Evolutionary conservation across 805 yeast species (phyloP).

Genomic region (Tetrapisispora arboricola): DNA sequence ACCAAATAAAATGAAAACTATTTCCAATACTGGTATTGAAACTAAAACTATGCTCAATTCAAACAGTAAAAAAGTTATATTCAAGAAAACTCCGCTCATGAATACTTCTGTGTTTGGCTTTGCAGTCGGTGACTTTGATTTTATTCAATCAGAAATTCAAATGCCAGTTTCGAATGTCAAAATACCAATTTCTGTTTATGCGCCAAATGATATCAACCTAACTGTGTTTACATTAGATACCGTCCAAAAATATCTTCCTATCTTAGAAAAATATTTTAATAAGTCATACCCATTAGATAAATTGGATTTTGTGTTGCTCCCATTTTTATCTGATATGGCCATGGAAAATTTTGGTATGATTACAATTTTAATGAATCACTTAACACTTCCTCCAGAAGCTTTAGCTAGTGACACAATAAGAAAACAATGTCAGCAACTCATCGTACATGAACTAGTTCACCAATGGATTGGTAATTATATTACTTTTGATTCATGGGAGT

Average conservation of each 20-base stretch:
- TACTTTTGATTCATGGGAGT: slow-evolving; percentile 57
- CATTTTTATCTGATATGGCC: slow-evolving; percentile 66
- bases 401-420: slow-evolving; percentile 19
- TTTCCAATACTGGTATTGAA: slow-evolving; percentile 32
- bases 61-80: slow-evolving; percentile 30
- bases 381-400: slow-evolving; percentile 30
- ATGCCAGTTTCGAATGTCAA: slow-evolving; percentile 8
- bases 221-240: slow-evolving; percentile 43
- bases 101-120: slow-evolving; percentile 58
- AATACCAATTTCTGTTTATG: slow-evolving; percentile 43
- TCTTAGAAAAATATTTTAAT: slow-evolving; percentile 36
- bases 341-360: slow-evolving; percentile 74
- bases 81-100: slow-evolving; percentile 48
- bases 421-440: slow-evolving; percentile 40
- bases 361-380: slow-evolving; percentile 45
- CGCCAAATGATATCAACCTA: slow-evolving; percentile 37
- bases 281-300: slow-evolving; percentile 48
- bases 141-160: slow-evolving; percentile 30
- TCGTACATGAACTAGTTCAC: slow-evolving; percentile 67
- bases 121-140: slow-evolving; percentile 57
- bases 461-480: slow-evolving; percentile 71
- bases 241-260: slow-evolving; percentile 38
- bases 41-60: not conserved
- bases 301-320: slow-evolving; percentile 57
- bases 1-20: slow-evolving; percentile 34